Evolutionary conservation across 169 alveolate species (phyloP).

Genomic region (Cystoisospora suis): DNA sequence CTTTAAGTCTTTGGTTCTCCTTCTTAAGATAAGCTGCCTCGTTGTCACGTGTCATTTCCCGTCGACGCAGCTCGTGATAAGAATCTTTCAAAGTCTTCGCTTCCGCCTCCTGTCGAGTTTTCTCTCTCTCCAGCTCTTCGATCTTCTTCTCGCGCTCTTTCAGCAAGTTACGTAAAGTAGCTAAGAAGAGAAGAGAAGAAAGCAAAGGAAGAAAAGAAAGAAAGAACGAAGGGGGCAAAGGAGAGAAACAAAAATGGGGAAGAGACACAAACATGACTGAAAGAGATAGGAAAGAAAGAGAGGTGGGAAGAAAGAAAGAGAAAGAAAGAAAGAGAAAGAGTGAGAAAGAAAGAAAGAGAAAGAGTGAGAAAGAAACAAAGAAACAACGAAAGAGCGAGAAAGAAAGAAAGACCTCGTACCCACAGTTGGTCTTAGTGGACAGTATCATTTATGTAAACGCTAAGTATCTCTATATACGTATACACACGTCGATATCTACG

Average conservation of each 20-base stretch:
- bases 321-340: background rate
- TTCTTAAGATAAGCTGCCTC: background rate
- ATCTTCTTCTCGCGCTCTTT: constrained; percentile 54
- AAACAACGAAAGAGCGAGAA: background rate
- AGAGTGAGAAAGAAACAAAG: background rate
- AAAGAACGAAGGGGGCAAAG: background rate
- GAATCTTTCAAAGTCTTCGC: background rate
- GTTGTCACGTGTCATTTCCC: background rate
- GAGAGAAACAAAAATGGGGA: background rate
- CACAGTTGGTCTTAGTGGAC: no score
- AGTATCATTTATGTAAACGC: no score
- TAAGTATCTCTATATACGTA: no score
- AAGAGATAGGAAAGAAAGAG: background rate
- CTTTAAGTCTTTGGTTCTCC: background rate
- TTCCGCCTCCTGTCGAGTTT: constrained; percentile 16
- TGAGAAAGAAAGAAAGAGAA: background rate
- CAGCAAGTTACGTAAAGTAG: constrained; percentile 33
- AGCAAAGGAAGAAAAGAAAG: background rate
- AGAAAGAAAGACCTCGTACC: background rate
- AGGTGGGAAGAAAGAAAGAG: background rate
- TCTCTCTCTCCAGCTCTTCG: constrained; percentile 57
- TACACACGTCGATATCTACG: no score
- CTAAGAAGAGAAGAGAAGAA: background rate
- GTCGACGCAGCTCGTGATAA: background rate
- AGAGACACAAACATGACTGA: background rate